Evolutionary conservation across 805 yeast genomes (phyloP).

Genomic region (Candida mattraensis): DNA sequence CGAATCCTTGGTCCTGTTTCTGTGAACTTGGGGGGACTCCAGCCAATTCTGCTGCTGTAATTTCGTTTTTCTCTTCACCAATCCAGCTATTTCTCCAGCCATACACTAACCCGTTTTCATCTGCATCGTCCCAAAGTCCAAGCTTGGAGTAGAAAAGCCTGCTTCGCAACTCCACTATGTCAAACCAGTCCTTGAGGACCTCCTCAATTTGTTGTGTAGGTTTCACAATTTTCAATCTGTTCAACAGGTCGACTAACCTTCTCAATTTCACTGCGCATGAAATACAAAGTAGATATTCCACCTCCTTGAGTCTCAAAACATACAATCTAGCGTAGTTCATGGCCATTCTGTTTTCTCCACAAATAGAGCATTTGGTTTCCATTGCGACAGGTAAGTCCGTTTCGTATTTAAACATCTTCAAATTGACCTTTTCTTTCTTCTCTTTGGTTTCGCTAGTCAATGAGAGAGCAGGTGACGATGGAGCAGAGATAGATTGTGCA

Average conservation of each 20-base stretch:
- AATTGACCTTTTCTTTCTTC: slow-evolving; percentile 12
- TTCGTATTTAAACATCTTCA: slow-evolving; percentile 24
- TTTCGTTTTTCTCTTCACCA: slow-evolving; percentile 8
- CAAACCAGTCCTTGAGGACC: slow-evolving; percentile 64
- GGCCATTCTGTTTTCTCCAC: slow-evolving; percentile 77
- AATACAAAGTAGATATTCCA: slow-evolving; percentile 71
- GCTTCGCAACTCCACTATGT: slow-evolving; percentile 60
- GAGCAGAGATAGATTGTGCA: slow-evolving; percentile 13
- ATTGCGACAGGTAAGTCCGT: slow-evolving; percentile 71
- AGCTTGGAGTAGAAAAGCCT: slow-evolving; percentile 81
- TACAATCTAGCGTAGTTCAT: slow-evolving; percentile 76
- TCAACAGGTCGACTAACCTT: slow-evolving; percentile 78
- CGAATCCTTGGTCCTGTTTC: neutral
- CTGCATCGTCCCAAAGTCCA: slow-evolving; percentile 68
- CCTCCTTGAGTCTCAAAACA: slow-evolving; percentile 46
- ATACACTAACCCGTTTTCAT: slow-evolving; percentile 30
- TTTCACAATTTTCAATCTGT: slow-evolving; percentile 57
- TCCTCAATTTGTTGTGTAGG: slow-evolving; percentile 18
- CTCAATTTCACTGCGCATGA: slow-evolving; percentile 79
- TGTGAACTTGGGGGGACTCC: too few relatives aligned
- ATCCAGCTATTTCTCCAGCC: slow-evolving; percentile 36
- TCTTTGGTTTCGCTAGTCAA: slow-evolving; percentile 18
- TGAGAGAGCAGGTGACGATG: slow-evolving; percentile 18
- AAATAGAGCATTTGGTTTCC: slow-evolving; percentile 72
- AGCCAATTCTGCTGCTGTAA: neutral